Evolutionary conservation across 2,329 filamentous ascomycete species (phyloP).

Genomic region (Hypoxylon sp.): DNA sequence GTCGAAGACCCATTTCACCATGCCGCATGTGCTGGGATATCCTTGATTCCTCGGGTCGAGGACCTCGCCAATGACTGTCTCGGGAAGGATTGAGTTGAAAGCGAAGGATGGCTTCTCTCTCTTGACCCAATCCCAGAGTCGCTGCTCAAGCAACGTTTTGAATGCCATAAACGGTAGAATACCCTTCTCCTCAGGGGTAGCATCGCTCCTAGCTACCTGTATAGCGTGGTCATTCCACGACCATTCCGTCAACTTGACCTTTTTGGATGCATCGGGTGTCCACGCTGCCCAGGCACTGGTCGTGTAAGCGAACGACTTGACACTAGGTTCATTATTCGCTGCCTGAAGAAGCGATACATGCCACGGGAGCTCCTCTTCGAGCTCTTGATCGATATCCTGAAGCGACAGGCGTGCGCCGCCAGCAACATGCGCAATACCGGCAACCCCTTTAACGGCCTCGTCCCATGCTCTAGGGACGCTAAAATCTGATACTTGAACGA

Average conservation of each 20-base stretch:
- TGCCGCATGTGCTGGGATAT: slow-evolving; percentile 51
- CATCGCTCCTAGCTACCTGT: slow-evolving; percentile 33
- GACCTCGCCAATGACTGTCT: slow-evolving; percentile 50
- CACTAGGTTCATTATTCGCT: slow-evolving; percentile 42
- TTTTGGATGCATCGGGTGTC: slow-evolving; percentile 48
- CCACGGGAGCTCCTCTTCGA: slow-evolving; percentile 41
- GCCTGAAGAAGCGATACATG: slow-evolving; percentile 45
- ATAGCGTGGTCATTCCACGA: slow-evolving; percentile 53
- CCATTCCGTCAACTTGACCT: slow-evolving; percentile 43
- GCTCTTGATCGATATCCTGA: slow-evolving; percentile 45
- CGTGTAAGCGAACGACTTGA: slow-evolving; percentile 51
- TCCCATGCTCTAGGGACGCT: slow-evolving; percentile 46
- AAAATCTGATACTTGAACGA: slow-evolving; percentile 50
- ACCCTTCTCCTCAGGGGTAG: slow-evolving; percentile 39
- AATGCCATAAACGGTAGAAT: slow-evolving; percentile 52
- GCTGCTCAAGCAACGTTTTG: slow-evolving; percentile 51
- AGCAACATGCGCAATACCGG: slow-evolving; percentile 49
- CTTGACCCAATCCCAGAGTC: slow-evolving; percentile 52
- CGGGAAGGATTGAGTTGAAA: slow-evolving; percentile 52
- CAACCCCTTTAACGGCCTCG: slow-evolving; percentile 40
- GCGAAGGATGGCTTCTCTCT: slow-evolving; percentile 47
- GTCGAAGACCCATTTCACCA: slow-evolving; percentile 51
- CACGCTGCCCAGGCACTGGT: slow-evolving; percentile 52
- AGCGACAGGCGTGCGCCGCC: slow-evolving; percentile 39
- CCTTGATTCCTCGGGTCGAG: slow-evolving; percentile 50